Evolutionary conservation across 2,329 filamentous ascomycete species (phyloP), one percentile per base, ranked within the genome.

Genomic region (Epichloe glyceriae): DNA sequence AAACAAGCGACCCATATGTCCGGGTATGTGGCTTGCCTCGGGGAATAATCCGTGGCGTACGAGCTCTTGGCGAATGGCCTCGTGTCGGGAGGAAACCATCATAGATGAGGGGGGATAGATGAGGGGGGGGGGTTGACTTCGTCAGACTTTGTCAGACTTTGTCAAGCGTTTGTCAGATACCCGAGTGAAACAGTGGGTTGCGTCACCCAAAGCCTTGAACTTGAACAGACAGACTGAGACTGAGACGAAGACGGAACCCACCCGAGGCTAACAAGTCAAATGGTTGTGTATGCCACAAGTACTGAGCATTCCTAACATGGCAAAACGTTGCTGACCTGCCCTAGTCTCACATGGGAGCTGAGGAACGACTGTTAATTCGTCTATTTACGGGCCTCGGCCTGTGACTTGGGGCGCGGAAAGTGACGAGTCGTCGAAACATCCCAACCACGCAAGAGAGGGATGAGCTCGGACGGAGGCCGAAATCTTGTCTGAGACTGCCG

Each of bases 381-480:
- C 40, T 19, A 34, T 34, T 35, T 19, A 26, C 40, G 47, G 35
- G 15, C 5, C 34, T 45, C 26, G 40, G 41, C 22, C 34, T 22
- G 30, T 44, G 33, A 41, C 35, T 38, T 22, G 15, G 19, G 20
- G 22, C 14, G 30, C 26, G 47, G 17, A 42, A 43, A 42, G 39
- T 49, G 47, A 49, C 47, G 7, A 49, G 47, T 42, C 47, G 40
- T 20, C 40, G 6, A 20, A 44, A 17, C 26, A 30, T 30, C 7
- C 26, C 26, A 10, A 14, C 6, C 11, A 44, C 15, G 19, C 26
- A 42, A 17, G 40, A 22, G 40, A 20, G n/a, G n/a, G 40, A 22
- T 11, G 46, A 40, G 38, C 30, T 35, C 35, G n/a, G 45, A 51
- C 35, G n/a, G 45, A 51, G 39, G 40, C 46, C 39, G 20, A 44